A percentile compares a stretch with the other conserved stretches of the same genome.
phyloP scores from a whole-genome alignment of 129 eudicot species.

The Flaveria robusta region DNA sequence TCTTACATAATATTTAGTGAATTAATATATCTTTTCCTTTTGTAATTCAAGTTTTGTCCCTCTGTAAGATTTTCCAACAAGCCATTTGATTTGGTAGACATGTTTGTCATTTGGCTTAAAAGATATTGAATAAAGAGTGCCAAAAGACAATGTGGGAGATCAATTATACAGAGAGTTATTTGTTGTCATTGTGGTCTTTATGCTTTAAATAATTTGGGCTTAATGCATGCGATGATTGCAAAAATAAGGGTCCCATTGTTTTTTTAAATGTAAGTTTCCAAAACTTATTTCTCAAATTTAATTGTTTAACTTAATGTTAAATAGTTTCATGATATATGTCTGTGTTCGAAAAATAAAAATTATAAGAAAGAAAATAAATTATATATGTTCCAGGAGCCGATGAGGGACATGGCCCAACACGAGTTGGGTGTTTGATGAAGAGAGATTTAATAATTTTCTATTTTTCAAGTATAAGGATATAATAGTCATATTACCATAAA shows the following conservation, averaged over 20 bases:
- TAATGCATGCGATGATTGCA: conserved; percentile 35
- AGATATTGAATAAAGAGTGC: conserved; percentile 9
- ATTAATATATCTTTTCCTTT: not conserved
- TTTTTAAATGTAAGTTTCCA: not conserved
- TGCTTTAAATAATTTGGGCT: conserved; percentile 16
- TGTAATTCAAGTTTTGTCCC: conserved; percentile 4
- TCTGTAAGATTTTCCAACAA: conserved; percentile 29
- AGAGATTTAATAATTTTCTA: no score
- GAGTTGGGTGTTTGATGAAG: no score
- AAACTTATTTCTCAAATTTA: not conserved
- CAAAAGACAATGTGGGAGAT: conserved; percentile 33
- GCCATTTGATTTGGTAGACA: conserved; percentile 29
- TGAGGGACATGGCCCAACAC: no score
- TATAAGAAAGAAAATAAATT: no score
- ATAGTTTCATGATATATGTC: not conserved
- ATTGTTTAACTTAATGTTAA: not conserved
- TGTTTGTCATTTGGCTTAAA: conserved; percentile 34
- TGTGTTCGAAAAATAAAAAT: not conserved
- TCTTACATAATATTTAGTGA: not conserved
- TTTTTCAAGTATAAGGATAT: no score
- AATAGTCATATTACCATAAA: no score
- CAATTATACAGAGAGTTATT: conserved; percentile 29
- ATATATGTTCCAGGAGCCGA: no score
- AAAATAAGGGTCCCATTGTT: conserved; percentile 20
- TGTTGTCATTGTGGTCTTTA: conserved; percentile 29